These are phyloP conservation scores for Russula compacta DNA, from an alignment of 768 basidiomycete species.

Conservation along the genomic window DNA sequence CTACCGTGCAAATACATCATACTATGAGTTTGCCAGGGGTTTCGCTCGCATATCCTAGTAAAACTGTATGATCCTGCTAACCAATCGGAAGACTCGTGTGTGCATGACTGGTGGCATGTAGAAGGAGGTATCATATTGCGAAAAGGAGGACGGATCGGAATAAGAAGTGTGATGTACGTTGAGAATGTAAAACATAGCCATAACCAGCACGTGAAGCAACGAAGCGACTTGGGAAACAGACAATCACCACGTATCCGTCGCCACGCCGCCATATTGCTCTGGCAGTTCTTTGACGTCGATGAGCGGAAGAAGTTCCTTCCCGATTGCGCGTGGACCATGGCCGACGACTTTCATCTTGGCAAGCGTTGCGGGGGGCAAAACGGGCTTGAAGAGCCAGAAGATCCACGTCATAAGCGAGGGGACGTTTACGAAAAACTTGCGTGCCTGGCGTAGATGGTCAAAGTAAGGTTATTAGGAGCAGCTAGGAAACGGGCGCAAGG, in stretches of 20 bases:
- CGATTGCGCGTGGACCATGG: slow-evolving; percentile 46
- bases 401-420: slow-evolving; percentile 71
- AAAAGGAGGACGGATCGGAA: no score
- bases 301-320: slow-evolving; percentile 47
- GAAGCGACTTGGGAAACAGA: not conserved
- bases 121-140: not conserved
- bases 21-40: not conserved
- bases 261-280: slow-evolving; percentile 60
- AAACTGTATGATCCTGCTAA: not conserved
- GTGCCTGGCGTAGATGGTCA: slow-evolving; percentile 33
- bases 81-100: not conserved
- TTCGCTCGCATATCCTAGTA: not conserved
- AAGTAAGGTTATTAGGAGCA: not conserved
- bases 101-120: no score
- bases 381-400: slow-evolving; percentile 74
- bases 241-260: slow-evolving; percentile 38
- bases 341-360: slow-evolving; percentile 79
- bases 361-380: slow-evolving; percentile 63
- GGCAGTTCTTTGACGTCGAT: slow-evolving; percentile 56
- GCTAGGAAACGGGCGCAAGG: not conserved
- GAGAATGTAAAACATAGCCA: not conserved
- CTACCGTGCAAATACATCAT: no score
- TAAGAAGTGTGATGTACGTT: not conserved
- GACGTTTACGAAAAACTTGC: slow-evolving; percentile 78
- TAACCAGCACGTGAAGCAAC: not conserved